phyloP scores from a whole-genome alignment of 352 stramenopile genomes.

The Phytopythium delawarense region DNA sequence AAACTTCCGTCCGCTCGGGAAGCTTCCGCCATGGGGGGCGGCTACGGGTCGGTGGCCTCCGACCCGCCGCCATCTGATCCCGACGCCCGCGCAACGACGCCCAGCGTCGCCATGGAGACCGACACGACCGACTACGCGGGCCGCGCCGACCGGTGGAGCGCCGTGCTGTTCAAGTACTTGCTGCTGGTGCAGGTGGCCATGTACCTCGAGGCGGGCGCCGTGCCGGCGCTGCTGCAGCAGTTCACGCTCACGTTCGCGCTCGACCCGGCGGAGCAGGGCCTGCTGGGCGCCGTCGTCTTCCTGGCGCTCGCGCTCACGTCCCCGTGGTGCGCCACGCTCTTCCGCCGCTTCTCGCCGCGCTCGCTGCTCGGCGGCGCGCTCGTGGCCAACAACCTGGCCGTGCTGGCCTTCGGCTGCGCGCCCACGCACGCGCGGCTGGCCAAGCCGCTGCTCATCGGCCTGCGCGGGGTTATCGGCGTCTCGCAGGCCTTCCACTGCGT shows the following conservation, averaged over 20 bases:
- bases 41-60: constrained; percentile 22
- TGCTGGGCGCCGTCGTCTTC: constrained; percentile 81
- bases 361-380: constrained; percentile 66
- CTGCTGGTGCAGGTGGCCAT: constrained; percentile 84
- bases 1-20: no score
- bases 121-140: constrained; percentile 13
- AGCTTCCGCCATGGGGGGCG: not conserved
- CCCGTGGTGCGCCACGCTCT: constrained; percentile 76
- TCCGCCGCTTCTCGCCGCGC: constrained; percentile 69
- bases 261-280: constrained; percentile 71
- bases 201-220: constrained; percentile 82
- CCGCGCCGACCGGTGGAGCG: constrained; percentile 14
- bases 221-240: constrained; percentile 78
- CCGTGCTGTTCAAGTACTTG: constrained; percentile 86
- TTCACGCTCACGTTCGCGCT: constrained; percentile 79
- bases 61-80: constrained; percentile 1
- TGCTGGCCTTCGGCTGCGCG: constrained; percentile 66
- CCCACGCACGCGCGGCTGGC: constrained; percentile 61
- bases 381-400: constrained; percentile 71
- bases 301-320: constrained; percentile 77
- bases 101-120: constrained; percentile 1
- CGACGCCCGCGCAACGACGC: no score
- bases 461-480: constrained; percentile 68
- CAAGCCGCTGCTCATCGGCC: constrained; percentile 67
- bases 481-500: constrained; percentile 84